Evolutionary conservation across 768 basidiomycete genomes (phyloP).

Genomic region (Termitomyces sp.): DNA sequence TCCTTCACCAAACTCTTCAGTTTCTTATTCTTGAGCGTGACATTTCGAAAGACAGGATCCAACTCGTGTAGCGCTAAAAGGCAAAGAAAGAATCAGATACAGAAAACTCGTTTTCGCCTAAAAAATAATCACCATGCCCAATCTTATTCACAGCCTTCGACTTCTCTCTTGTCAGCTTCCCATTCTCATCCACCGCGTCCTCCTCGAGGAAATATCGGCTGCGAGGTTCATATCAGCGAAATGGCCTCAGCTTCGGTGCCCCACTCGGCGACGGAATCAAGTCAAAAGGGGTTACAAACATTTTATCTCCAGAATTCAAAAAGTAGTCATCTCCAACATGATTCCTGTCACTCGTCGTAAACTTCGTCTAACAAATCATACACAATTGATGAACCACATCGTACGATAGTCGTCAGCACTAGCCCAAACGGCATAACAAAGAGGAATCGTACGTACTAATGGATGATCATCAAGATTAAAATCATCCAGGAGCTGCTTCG

Average conservation of each 20-base stretch:
- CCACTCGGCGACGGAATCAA: not conserved
- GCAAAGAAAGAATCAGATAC: not conserved
- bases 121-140: constrained; percentile 61
- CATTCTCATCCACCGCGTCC: constrained; percentile 66
- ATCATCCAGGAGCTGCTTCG: constrained; percentile 70
- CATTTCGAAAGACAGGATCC: constrained; percentile 73
- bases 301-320: constrained; percentile 87
- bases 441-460: constrained; percentile 38
- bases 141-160: constrained; percentile 91
- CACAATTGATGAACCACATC: not conserved
- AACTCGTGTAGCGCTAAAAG: constrained; percentile 74
- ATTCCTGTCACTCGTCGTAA: constrained; percentile 72
- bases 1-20: constrained; percentile 69
- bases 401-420: not conserved
- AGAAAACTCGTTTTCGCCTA: not conserved
- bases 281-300: constrained; percentile 30
- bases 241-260: not conserved
- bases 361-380: constrained; percentile 61
- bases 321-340: constrained; percentile 95
- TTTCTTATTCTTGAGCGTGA: constrained; percentile 75
- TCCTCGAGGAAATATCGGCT: constrained; percentile 90
- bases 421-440: not conserved
- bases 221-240: not conserved
- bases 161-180: constrained; percentile 68
- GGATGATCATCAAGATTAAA: constrained; percentile 81